These are phyloP conservation scores for Dichomitus squalens DNA, from an alignment of 1,284 basidiomycete species.

Conservation along the genomic window DNA sequence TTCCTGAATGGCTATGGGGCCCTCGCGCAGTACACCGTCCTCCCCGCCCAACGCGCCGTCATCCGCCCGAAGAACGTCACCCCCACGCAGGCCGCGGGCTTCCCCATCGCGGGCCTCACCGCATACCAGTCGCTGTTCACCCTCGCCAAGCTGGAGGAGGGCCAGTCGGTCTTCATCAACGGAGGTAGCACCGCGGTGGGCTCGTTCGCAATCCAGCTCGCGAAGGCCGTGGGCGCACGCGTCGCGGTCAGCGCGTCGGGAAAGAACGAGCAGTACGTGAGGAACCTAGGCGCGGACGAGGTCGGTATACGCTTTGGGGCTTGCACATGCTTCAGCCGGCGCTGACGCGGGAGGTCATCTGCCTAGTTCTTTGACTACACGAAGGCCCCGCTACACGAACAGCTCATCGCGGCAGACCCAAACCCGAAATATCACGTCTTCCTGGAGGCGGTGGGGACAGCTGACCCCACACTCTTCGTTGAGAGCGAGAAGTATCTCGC, in stretches of 20 bases:
- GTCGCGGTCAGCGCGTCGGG: slow-evolving; percentile 30
- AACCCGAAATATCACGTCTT: slow-evolving; percentile 46
- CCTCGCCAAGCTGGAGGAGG: slow-evolving; percentile 21
- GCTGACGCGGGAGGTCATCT: too few species aligned
- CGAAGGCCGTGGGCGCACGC: slow-evolving; percentile 31
- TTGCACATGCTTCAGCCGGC: too few species aligned
- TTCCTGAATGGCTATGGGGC: slow-evolving; percentile 17
- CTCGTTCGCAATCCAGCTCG: slow-evolving; percentile 30
- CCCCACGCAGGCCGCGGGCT: slow-evolving; percentile 22
- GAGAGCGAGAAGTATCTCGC: slow-evolving; percentile 28
- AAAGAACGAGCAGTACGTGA: slow-evolving; percentile 32
- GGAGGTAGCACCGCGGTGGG: slow-evolving; percentile 28
- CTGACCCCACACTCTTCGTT: slow-evolving; percentile 26
- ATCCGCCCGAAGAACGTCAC: slow-evolving; percentile 20
- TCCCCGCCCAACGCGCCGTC: slow-evolving; percentile 14
- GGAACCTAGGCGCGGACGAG: slow-evolving; percentile 30
- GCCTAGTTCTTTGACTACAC: slow-evolving; percentile 61
- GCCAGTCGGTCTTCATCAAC: slow-evolving; percentile 29
- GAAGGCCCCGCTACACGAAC: slow-evolving; percentile 44
- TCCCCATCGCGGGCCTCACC: slow-evolving; percentile 21
- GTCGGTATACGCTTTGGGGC: slow-evolving; percentile 8
- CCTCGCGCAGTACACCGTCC: slow-evolving; percentile 25
- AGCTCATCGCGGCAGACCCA: slow-evolving; percentile 41
- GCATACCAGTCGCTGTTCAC: slow-evolving; percentile 25
- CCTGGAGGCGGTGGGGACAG: slow-evolving; percentile 41